Evolutionary conservation across 2,329 filamentous ascomycete species (phyloP).

Genomic region (Claviceps digitariae): DNA sequence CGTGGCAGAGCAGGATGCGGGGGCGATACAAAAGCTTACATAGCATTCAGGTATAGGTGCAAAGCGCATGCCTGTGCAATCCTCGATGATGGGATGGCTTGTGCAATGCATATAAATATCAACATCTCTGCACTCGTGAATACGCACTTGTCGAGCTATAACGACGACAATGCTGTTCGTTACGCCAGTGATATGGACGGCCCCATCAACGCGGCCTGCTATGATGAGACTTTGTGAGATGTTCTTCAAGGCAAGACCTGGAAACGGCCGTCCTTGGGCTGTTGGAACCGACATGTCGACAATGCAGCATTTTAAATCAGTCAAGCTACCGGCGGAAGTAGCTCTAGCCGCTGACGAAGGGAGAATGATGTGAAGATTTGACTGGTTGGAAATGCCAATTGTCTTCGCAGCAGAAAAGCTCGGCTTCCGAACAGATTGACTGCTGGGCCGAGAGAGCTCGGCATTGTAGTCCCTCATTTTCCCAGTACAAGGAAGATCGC

Average conservation of each 20-base stretch:
- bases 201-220: slow-evolving; percentile 63
- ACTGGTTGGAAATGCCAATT: slow-evolving; percentile 54
- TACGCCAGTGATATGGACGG: slow-evolving; percentile 70
- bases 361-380: slow-evolving; percentile 60
- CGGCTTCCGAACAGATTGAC: slow-evolving; percentile 38
- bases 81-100: slow-evolving; percentile 87
- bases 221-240: slow-evolving; percentile 60
- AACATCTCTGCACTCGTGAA: slow-evolving; percentile 75
- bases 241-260: slow-evolving; percentile 53
- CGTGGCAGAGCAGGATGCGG: background rate
- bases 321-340: slow-evolving; percentile 60
- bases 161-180: slow-evolving; percentile 64
- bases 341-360: slow-evolving; percentile 57
- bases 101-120: slow-evolving; percentile 71
- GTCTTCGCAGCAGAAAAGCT: slow-evolving; percentile 48
- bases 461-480: slow-evolving; percentile 42
- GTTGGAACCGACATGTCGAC: slow-evolving; percentile 67
- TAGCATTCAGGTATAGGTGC: slow-evolving; percentile 57
- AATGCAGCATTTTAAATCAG: slow-evolving; percentile 55
- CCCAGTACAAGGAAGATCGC: slow-evolving; percentile 21
- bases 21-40: slow-evolving; percentile 37
- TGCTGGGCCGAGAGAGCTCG: slow-evolving; percentile 31
- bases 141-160: slow-evolving; percentile 73
- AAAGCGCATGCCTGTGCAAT: slow-evolving; percentile 68
- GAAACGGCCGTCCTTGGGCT: slow-evolving; percentile 46